phyloP scores from a whole-genome alignment of 1,284 basidiomycete species.

The Exobasidium cylindrosporum region DNA sequence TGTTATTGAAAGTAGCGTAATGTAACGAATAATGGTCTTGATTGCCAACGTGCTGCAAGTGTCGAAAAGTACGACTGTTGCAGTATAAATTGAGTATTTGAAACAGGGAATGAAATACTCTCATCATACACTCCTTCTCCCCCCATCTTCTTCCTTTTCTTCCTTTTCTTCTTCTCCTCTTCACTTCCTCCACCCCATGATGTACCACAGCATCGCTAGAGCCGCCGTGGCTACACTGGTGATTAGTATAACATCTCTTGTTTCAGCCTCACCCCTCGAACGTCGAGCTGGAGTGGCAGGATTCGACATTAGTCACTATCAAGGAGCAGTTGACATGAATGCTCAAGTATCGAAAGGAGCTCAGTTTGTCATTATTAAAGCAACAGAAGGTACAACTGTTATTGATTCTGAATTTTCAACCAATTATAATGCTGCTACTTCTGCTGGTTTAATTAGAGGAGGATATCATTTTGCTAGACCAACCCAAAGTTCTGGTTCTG shows the following conservation, averaged over 20 bases:
- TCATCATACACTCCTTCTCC: no score
- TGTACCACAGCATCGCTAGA: no score
- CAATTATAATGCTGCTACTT: conserved; percentile 63
- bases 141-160: no score
- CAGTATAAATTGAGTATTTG: no score
- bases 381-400: conserved; percentile 66
- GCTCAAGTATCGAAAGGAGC: conserved; percentile 64
- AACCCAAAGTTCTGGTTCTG: conserved; percentile 59
- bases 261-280: conserved; percentile 15
- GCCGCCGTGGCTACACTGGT: no score
- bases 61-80: no score
- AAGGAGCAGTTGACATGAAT: conserved; percentile 62
- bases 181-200: no score
- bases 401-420: conserved; percentile 57
- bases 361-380: conserved; percentile 68
- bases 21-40: no score
- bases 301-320: conserved; percentile 63
- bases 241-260: background rate
- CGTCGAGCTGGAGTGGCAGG: conserved; percentile 27
- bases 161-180: no score
- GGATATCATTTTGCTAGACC: conserved; percentile 65
- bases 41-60: no score
- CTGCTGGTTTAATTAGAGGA: conserved; percentile 63
- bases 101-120: no score
- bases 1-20: no score